These are phyloP conservation scores for Xerocomus spinulosus DNA, from an alignment of 768 basidiomycete species.

Conservation along the genomic window DNA sequence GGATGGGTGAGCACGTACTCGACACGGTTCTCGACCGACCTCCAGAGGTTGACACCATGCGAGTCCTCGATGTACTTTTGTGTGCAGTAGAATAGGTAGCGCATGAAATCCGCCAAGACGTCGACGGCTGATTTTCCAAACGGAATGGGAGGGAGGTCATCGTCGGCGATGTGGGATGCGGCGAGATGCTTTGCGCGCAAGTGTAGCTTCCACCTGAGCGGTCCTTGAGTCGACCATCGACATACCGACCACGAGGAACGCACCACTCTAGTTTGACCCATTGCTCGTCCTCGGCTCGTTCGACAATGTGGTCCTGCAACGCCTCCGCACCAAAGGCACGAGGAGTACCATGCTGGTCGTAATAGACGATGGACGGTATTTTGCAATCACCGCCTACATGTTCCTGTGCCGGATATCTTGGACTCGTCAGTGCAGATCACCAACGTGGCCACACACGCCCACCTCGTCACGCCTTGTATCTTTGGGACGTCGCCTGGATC, in stretches of 20 bases:
- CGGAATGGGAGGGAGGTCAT: conserved; percentile 40
- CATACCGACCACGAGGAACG: not conserved
- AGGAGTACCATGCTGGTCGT: conserved; percentile 36
- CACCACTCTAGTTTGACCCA: conserved; percentile 47
- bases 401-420: conserved; percentile 40
- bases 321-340: conserved; percentile 46
- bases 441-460: conserved; percentile 9
- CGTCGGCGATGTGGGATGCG: conserved; percentile 29
- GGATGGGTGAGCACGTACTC: conserved; percentile 58
- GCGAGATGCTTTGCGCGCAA: conserved; percentile 33
- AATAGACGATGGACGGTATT: conserved; percentile 47
- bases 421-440: conserved; percentile 2
- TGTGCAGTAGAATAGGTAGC: conserved; percentile 42
- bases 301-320: conserved; percentile 34
- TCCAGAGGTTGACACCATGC: conserved; percentile 45
- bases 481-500: conserved; percentile 36
- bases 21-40: conserved; percentile 37
- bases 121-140: conserved; percentile 37
- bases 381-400: conserved; percentile 42
- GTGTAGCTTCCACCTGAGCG: conserved; percentile 35
- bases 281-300: conserved; percentile 40
- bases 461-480: conserved; percentile 34
- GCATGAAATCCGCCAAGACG: conserved; percentile 46
- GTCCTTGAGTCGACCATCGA: not conserved
- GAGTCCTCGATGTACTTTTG: conserved; percentile 45